A percentile compares a stretch with the other conserved stretches of the same genome.
phyloP scores from a whole-genome alignment of 164 flowering plant genomes.

The Vitis amurensis region DNA sequence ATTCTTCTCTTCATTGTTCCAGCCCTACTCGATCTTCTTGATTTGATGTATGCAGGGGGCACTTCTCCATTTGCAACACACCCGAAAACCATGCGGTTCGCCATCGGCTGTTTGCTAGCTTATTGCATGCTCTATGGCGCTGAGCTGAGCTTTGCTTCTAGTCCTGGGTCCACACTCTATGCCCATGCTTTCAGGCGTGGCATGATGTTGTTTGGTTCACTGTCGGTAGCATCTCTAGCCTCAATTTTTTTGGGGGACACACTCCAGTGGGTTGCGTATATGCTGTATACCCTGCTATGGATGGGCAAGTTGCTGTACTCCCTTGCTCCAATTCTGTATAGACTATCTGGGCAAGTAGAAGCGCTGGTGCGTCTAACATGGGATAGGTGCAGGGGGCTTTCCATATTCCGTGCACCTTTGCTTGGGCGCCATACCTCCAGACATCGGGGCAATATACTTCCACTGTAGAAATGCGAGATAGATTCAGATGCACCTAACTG shows the following conservation, averaged over 20 bases:
- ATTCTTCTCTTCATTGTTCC: not conserved
- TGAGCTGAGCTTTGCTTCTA: not conserved
- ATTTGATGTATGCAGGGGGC: not conserved
- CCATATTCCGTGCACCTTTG: too few relatives aligned
- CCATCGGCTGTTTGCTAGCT: not conserved
- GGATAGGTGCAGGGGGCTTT: too few relatives aligned
- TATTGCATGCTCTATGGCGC: not conserved
- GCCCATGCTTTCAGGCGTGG: not conserved
- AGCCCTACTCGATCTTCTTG: not conserved
- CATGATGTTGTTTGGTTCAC: not conserved
- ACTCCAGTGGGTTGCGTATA: not conserved
- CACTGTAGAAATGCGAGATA: too few relatives aligned
- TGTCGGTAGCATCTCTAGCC: not conserved
- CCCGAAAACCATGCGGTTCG: not conserved
- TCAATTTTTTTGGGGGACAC: not conserved
- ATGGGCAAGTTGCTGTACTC: too few relatives aligned
- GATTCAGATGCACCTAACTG: too few relatives aligned
- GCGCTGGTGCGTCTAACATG: too few relatives aligned
- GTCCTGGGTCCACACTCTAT: not conserved
- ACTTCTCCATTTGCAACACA: constrained; percentile 1
- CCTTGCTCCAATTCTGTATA: too few relatives aligned
- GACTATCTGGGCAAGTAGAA: too few relatives aligned
- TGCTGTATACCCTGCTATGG: too few relatives aligned
- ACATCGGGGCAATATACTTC: too few relatives aligned
- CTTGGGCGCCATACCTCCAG: too few relatives aligned